Evolutionary conservation across 225 moss, liverwort and hornwort genomes (phyloP), one percentile per base, ranked within the genome.

Genomic region (Thuidium tamariscinum): DNA sequence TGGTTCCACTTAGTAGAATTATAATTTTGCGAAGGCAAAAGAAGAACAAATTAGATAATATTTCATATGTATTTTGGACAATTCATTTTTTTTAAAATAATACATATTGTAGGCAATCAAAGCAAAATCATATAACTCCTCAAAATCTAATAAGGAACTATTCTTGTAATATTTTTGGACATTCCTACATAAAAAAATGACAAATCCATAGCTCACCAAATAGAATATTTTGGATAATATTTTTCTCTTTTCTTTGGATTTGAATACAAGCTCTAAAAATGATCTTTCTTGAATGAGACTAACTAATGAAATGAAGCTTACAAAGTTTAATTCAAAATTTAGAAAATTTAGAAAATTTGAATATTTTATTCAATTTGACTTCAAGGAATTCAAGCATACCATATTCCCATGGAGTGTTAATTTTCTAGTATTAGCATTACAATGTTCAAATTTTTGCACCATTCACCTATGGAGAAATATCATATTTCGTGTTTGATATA

Each of bases 81-180:
- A 8, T 8, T 69, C 5, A 26, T 39, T 41, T 39, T 69, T 69
- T 14, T 25, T 41, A 69, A 41, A 14, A 8, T 25, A 41, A 15
- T 3, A 41, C 8, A 26, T 1, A 0, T 69, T 69, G 3, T 26
- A 41, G 8, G 26, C 1, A 39, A 0, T 23, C 22, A 39, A 68
- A 68, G 8, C 13, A 13, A 39, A 68, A 68, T 23, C 12, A 23
- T 2, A 23, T 23, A 23, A 4, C 13, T 25, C 39, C 4, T 2
- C 7, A 23, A 22, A 3, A 0, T 0, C 13, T 23, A 7, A 0
- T 7, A 0, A 1, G 1, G 4, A 4, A 15, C 8, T 69, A 15
- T 70, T 70, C 8, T 42, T 5, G 0, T 44, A 5, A 29, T 17
- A 15, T 34, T 51, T 68, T 49, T 74, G 12, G 34, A 34, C 20